phyloP scores from a whole-genome alignment of 306 rosid species.

The Inga laurina region DNA sequence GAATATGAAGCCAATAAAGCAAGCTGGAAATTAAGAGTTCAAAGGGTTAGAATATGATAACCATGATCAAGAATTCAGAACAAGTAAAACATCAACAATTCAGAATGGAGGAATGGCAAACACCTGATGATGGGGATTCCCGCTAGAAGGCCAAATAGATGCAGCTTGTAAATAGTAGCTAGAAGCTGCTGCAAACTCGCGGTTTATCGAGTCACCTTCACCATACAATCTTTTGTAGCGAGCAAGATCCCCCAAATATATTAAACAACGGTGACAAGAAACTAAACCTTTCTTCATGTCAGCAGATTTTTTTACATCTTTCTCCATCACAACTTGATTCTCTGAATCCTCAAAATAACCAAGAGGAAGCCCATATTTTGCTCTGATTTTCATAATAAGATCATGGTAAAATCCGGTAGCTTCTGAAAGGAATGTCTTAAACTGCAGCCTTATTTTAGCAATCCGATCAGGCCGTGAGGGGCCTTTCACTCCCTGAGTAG shows the following conservation, averaged over 20 bases:
- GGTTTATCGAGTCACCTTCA: constrained; percentile 76
- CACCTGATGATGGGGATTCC: constrained; percentile 98
- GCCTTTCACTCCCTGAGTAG: constrained; percentile 67
- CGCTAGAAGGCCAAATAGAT: constrained; percentile 88
- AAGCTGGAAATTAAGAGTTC: constrained; percentile 52
- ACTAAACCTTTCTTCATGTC: constrained; percentile 82
- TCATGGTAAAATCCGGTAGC: constrained; percentile 97
- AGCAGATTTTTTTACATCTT: constrained; percentile 80
- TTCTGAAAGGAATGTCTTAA: constrained; percentile 91
- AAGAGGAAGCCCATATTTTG: constrained; percentile 86
- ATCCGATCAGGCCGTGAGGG: constrained; percentile 70
- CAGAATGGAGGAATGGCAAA: constrained; percentile 9
- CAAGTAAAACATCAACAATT: constrained; percentile 3
- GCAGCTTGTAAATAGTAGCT: constrained; percentile 93
- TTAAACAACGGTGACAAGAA: constrained; percentile 88
- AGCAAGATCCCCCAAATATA: constrained; percentile 95
- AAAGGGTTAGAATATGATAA: constrained; percentile 21
- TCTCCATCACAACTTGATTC: constrained; percentile 60
- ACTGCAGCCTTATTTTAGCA: constrained; percentile 79
- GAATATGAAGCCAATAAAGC: constrained; percentile 91
- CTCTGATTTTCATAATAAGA: constrained; percentile 78
- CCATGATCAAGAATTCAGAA: constrained; percentile 3
- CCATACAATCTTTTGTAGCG: constrained; percentile 94
- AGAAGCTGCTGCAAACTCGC: constrained; percentile 86
- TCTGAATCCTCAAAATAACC: constrained; percentile 78